Conservation (phyloP, 352 stramenopile genomes). For the Plasmopara muralis region DNA sequence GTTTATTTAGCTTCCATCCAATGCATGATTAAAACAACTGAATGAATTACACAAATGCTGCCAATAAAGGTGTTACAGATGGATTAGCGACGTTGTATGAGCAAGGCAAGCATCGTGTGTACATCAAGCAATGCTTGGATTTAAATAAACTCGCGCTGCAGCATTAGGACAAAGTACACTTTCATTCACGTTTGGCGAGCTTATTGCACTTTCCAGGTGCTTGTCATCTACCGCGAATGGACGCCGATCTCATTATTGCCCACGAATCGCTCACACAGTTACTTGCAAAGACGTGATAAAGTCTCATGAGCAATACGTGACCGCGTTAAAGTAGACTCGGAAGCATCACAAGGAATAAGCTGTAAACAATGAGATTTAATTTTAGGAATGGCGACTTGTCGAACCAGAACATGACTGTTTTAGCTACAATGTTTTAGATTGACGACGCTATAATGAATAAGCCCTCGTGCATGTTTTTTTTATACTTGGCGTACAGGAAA, state of each 20-base stretch:
- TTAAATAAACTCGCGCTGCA: conserved; percentile 91
- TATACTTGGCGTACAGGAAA: no score
- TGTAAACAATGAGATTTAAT: no score
- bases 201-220: conserved; percentile 78
- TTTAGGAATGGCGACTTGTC: no score
- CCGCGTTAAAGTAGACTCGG: conserved; percentile 54
- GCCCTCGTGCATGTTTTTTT: no score
- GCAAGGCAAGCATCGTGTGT: conserved; percentile 78
- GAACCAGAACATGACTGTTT: no score
- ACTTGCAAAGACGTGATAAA: conserved; percentile 80
- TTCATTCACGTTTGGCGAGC: conserved; percentile 91
- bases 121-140: conserved; percentile 81
- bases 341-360: conserved; percentile 36
- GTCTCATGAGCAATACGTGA: conserved; percentile 86
- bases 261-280: conserved; percentile 39
- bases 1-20: conserved; percentile 50
- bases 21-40: conserved; percentile 54
- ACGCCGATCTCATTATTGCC: conserved; percentile 70
- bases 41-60: conserved; percentile 43
- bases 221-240: conserved; percentile 75
- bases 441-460: no score
- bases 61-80: no score
- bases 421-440: no score
- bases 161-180: conserved; percentile 81
- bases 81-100: conserved; percentile 68